Percentiles rank a stretch among this genome's conserved stretches.
Evolutionary conservation across 176 grass and related monocot genomes (phyloP).

Genomic region (Aegilops umbellulata): DNA sequence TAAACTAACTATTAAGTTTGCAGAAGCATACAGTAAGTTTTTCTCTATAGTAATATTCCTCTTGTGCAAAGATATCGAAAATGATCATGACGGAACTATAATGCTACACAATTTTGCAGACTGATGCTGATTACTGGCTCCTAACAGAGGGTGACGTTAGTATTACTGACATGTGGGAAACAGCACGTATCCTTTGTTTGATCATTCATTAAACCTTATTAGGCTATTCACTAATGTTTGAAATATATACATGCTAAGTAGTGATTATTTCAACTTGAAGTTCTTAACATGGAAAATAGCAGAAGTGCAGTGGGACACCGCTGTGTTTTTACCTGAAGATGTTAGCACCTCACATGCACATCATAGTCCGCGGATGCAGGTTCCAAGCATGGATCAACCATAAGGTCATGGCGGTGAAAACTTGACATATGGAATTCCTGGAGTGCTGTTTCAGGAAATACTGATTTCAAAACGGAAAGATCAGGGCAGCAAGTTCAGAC

Average conservation of each 20-base stretch:
- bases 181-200: slow-evolving; percentile 77
- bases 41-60: not conserved
- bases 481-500: not conserved
- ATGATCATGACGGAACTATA: not conserved
- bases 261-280: slow-evolving; percentile 8
- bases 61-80: not conserved
- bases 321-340: slow-evolving; percentile 70
- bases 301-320: slow-evolving; percentile 75
- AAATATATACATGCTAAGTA: slow-evolving; percentile 8
- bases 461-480: slow-evolving; percentile 8
- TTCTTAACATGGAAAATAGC: slow-evolving; percentile 70
- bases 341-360: slow-evolving; percentile 51
- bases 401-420: slow-evolving; percentile 20
- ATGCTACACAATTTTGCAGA: slow-evolving; percentile 60
- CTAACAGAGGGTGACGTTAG: slow-evolving; percentile 80
- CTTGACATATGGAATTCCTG: slow-evolving; percentile 11
- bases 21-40: not conserved
- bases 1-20: not conserved
- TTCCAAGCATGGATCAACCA: slow-evolving; percentile 32
- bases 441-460: slow-evolving; percentile 22
- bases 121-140: slow-evolving; percentile 92
- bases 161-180: slow-evolving; percentile 88
- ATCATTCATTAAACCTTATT: not conserved
- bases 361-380: slow-evolving; percentile 36
- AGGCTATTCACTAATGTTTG: slow-evolving; percentile 5